These are phyloP conservation scores for Linderniella brevidens DNA, from an alignment of 257 asterid genomes.

Conservation along the genomic window DNA sequence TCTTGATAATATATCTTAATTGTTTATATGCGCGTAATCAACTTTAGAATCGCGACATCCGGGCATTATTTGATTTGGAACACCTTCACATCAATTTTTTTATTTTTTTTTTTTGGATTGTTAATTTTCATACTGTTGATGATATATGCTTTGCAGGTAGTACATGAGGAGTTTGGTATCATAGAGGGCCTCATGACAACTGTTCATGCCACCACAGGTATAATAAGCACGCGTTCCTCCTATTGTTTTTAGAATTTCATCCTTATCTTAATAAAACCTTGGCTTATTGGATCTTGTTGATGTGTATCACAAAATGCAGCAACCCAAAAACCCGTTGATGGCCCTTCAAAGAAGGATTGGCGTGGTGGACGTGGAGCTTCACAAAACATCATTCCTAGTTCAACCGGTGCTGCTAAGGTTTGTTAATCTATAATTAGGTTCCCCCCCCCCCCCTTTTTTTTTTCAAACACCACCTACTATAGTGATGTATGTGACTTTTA, in stretches of 20 bases:
- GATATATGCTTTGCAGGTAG: conserved; percentile 42
- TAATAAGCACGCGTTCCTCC: background rate
- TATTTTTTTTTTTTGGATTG: background rate
- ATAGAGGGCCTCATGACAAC: conserved; percentile 95
- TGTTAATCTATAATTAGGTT: too few relatives aligned
- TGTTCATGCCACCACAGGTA: conserved; percentile 98
- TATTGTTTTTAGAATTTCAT: background rate
- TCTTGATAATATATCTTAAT: conserved; percentile 11
- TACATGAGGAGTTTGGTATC: conserved; percentile 95
- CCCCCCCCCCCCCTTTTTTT: too few relatives aligned
- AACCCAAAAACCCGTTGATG: conserved; percentile 97
- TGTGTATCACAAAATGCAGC: conserved; percentile 32
- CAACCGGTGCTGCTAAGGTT: conserved; percentile 98
- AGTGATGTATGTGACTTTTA: background rate
- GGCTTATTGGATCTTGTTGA: background rate
- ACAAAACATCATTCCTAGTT: conserved; percentile 96
- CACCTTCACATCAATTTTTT: background rate
- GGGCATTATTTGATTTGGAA: too few relatives aligned
- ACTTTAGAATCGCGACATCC: too few relatives aligned
- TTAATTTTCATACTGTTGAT: conserved; percentile 1
- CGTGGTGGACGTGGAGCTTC: conserved; percentile 99
- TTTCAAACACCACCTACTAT: too few relatives aligned
- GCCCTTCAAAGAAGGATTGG: conserved; percentile 99
- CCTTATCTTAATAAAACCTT: background rate
- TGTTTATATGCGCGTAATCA: background rate